Base-by-base conservation (phyloP, 1,284 basidiomycete species). In the Irpex sp. region DNA sequence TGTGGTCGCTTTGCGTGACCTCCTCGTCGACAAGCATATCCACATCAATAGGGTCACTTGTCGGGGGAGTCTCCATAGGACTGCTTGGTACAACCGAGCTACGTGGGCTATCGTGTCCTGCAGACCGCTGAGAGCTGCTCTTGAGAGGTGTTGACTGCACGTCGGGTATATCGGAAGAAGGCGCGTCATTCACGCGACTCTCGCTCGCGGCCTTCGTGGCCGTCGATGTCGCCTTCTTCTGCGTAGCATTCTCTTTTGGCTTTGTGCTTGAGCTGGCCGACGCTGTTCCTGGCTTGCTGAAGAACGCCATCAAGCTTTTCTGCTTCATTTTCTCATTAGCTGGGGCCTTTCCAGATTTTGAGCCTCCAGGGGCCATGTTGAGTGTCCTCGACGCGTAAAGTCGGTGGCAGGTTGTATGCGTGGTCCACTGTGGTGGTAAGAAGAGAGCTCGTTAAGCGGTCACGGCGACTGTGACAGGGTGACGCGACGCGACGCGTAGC, bases 291-390 rank as follows among this genome's bases (percentile, higher is more conserved):
- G 72, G 58, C 60, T 87, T 89, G 0, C 75, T 75, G 66, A 91
- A 88, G 73, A 83, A 91, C 8, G 85, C 82, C 73, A 85, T 85
- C 6, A 91, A 78, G 67, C 85, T 90, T 69, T 90, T 91, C 71
- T 91, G 88, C 67, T 87, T 91, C 73, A 84, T 73, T 42, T 78
- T 75, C 23, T 83, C 52, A 18, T 36, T 23, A 21, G 55, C 12
- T 12, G 33, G 28, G 23, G 57, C n/a, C 57, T 66, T 66, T 10
- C 47, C 60, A 1, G 53, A 18, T 37, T 64, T 64, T 28, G 55
- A 52, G 8, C 19, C 12, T 33, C n/a, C 10, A 21, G 60, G 36
- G 14, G 60, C 53, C 60, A 64, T 64, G 8, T 0, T 21, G 18
- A 35, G 28, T 35, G 14, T 18, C 10, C 28, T 28, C 4, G 52